Evolutionary conservation across 257 asterid species (phyloP).

Genomic region (Salvia splendens): DNA sequence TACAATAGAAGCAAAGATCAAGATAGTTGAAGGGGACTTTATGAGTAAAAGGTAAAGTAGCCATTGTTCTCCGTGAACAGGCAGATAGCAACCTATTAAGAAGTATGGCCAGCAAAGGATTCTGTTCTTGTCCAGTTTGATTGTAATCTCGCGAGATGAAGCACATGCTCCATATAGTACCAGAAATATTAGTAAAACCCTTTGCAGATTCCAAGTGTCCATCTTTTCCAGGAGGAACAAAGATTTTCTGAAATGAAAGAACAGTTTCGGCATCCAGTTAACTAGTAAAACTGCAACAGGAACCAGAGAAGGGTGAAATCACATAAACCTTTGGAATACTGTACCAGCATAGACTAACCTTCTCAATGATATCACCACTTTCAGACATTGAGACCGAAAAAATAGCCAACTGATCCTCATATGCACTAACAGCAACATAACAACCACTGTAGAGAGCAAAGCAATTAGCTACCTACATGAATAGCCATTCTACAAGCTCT

Average conservation of each 20-base stretch:
- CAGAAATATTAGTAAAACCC: slow-evolving; percentile 64
- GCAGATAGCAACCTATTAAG: slow-evolving; percentile 67
- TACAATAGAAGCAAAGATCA: slow-evolving; percentile 30
- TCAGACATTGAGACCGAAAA: slow-evolving; percentile 65
- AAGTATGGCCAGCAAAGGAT: slow-evolving; percentile 81
- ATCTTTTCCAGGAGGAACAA: slow-evolving; percentile 71
- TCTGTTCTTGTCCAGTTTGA: slow-evolving; percentile 52
- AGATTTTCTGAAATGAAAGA: slow-evolving; percentile 53
- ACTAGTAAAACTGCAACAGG: slow-evolving; percentile 27
- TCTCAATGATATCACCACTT: slow-evolving; percentile 69
- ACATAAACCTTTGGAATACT: slow-evolving; percentile 10
- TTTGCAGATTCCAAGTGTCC: slow-evolving; percentile 49
- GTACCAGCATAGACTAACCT: slow-evolving; percentile 50
- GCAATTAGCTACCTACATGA: slow-evolving; percentile 45
- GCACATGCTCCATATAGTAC: slow-evolving; percentile 99
- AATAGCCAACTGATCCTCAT: slow-evolving; percentile 78
- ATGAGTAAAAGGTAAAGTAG: slow-evolving; percentile 18
- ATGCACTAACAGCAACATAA: slow-evolving; percentile 94
- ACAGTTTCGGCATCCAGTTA: slow-evolving; percentile 25
- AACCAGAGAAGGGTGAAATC: slow-evolving; percentile 20
- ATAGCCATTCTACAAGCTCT: slow-evolving; percentile 44
- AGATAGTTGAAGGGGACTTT: slow-evolving; percentile 23
- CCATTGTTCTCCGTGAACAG: slow-evolving; percentile 27
- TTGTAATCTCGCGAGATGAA: slow-evolving; percentile 67
- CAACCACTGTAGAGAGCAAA: slow-evolving; percentile 78